These are phyloP conservation scores for Neoboletus brunneissimus DNA, from an alignment of 768 basidiomycete genomes.

Conservation along the genomic window DNA sequence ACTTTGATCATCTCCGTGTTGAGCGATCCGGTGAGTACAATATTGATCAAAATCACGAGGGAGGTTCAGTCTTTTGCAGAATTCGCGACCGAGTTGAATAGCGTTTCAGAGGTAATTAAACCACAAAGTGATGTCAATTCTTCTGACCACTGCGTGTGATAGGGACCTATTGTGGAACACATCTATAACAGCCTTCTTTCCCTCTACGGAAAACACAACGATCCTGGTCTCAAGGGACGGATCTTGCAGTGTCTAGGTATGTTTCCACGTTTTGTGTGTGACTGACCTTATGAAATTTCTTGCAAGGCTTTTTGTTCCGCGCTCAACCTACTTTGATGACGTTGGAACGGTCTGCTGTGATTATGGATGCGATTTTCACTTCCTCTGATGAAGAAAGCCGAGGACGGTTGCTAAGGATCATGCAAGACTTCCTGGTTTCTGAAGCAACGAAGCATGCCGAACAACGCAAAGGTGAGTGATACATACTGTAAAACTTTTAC, in stretches of 20 bases:
- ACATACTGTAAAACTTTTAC: background rate
- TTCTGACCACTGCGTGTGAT: constrained; percentile 1
- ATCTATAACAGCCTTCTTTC: constrained; percentile 71
- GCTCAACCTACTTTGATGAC: constrained; percentile 92
- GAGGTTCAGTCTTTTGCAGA: constrained; percentile 34
- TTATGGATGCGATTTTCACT: constrained; percentile 89
- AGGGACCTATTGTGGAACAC: constrained; percentile 79
- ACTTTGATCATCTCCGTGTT: constrained; percentile 73
- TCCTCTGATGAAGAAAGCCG: constrained; percentile 70
- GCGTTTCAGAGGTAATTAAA: constrained; percentile 50
- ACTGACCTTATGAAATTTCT: background rate
- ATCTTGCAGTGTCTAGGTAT: constrained; percentile 84
- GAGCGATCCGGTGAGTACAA: constrained; percentile 55
- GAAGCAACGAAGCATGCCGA: constrained; percentile 76
- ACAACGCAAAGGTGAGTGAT: constrained; percentile 58
- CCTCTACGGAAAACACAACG: constrained; percentile 66
- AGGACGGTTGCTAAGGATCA: constrained; percentile 75
- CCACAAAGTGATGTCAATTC: background rate
- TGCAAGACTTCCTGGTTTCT: constrained; percentile 88
- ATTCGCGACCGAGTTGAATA: constrained; percentile 54
- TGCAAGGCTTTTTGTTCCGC: constrained; percentile 82
- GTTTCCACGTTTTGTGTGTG: constrained; percentile 14
- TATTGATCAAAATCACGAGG: no score
- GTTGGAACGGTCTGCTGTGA: constrained; percentile 65
- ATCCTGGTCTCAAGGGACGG: constrained; percentile 60